Evolutionary conservation across 148 eudicot species (phyloP).

Genomic region (Camellia granthamiana): DNA sequence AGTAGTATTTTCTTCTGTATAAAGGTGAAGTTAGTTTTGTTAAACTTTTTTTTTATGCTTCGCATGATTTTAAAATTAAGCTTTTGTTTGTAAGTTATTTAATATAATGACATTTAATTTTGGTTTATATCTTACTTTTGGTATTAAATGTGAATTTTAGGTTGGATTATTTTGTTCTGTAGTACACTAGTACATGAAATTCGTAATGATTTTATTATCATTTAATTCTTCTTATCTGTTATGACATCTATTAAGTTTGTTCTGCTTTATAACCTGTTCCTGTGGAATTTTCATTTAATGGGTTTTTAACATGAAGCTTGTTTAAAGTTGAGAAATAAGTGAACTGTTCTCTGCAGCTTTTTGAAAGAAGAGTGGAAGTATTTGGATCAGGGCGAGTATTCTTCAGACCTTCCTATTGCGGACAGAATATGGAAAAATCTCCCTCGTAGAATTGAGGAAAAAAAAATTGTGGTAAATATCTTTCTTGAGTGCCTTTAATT

Average conservation of each 20-base stretch:
- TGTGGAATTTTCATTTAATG: neutral
- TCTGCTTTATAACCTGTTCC: neutral
- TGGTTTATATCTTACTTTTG: too few species aligned
- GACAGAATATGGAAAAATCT: conserved; percentile 49
- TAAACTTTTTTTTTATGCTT: too few species aligned
- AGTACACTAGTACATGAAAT: too few species aligned
- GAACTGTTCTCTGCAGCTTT: conserved; percentile 45
- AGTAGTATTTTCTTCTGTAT: too few species aligned
- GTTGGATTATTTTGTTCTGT: neutral
- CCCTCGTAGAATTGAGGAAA: conserved; percentile 43
- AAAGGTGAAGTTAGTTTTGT: too few species aligned
- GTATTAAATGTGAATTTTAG: too few species aligned
- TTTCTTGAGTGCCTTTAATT: conserved; percentile 5
- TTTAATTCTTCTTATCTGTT: neutral
- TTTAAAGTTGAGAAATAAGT: neutral
- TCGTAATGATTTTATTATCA: neutral
- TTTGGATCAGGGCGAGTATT: conserved; percentile 35
- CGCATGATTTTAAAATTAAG: too few species aligned
- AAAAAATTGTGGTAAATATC: conserved; percentile 46
- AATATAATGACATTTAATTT: too few species aligned
- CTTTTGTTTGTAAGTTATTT: too few species aligned
- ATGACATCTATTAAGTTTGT: neutral
- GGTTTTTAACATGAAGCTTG: neutral
- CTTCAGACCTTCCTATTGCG: conserved; percentile 39
- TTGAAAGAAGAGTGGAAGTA: conserved; percentile 64